Percentiles rank a stretch among this genome's conserved stretches.
phyloP scores from a whole-genome alignment of 2,329 filamentous ascomycete genomes.

The Sporothrix sp. region DNA sequence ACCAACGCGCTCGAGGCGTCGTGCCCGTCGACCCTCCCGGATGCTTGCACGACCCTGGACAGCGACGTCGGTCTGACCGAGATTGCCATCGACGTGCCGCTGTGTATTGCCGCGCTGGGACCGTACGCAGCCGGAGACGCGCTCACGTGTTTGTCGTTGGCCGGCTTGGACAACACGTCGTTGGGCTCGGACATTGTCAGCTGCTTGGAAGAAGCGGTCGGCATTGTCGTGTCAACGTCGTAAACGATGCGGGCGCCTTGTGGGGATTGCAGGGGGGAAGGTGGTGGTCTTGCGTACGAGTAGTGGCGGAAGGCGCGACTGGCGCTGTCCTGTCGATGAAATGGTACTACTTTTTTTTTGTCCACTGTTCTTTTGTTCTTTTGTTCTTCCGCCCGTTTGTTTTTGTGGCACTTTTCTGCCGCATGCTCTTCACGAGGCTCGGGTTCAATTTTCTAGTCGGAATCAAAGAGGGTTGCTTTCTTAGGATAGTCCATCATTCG shows the following conservation, averaged over 20 bases:
- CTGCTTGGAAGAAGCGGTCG: conserved; percentile 11
- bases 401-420: too few relatives aligned
- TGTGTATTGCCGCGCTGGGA: conserved; percentile 13
- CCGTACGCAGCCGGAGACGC: conserved; percentile 10
- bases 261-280: not conserved
- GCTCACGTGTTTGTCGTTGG: conserved; percentile 11
- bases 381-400: not conserved
- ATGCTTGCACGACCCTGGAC: conserved; percentile 7
- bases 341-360: not conserved
- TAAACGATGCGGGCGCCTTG: too few relatives aligned
- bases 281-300: too few relatives aligned
- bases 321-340: too few relatives aligned
- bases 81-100: conserved; percentile 1
- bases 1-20: conserved; percentile 4
- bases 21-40: conserved; percentile 15
- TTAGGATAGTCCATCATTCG: too few relatives aligned
- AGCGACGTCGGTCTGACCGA: not conserved
- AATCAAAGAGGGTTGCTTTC: not conserved
- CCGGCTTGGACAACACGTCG: not conserved
- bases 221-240: conserved; percentile 5
- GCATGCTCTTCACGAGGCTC: too few relatives aligned
- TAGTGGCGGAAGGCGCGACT: too few relatives aligned
- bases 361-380: not conserved
- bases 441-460: not conserved
- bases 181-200: conserved; percentile 10